A percentile compares a stretch with the other conserved stretches of the same genome.
Evolutionary conservation across 163 green algal species (phyloP).

Genomic region (Scenedesmus sp.): DNA sequence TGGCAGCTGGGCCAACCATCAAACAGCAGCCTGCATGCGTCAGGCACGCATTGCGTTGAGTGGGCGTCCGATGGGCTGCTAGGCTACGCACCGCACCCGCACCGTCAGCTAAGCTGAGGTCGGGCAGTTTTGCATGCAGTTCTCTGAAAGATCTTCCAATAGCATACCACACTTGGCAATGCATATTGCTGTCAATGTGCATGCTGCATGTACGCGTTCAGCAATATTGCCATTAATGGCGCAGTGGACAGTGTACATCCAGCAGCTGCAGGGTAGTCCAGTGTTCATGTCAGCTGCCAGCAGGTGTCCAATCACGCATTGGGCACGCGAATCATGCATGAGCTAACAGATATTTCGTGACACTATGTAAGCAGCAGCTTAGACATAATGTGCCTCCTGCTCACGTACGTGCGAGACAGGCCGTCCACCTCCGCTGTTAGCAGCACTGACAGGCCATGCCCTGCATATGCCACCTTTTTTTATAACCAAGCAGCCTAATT

Average conservation of each 20-base stretch:
- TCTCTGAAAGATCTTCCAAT: no score
- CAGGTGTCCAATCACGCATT: not conserved
- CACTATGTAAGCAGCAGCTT: not conserved
- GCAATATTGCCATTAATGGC: no score
- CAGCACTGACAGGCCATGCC: conserved; percentile 46
- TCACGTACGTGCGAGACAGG: conserved; percentile 22
- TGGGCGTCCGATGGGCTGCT: no score
- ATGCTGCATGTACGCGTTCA: no score
- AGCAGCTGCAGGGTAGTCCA: no score
- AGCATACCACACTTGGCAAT: no score
- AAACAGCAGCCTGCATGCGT: conserved; percentile 48
- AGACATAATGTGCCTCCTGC: not conserved
- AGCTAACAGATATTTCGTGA: no score
- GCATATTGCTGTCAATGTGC: no score
- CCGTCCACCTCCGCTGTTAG: conserved; percentile 36
- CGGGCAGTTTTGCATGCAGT: no score
- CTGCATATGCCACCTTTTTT: not conserved
- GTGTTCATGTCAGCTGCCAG: not conserved
- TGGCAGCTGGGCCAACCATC: conserved; percentile 36
- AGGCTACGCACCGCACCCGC: no score
- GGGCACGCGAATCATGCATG: no score
- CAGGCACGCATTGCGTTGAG: not conserved
- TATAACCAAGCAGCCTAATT: conserved; percentile 31
- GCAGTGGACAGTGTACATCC: not conserved
- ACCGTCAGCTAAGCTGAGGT: no score